Evolutionary conservation across 2,329 filamentous ascomycete genomes (phyloP), one percentile per base, ranked within the genome.

Genomic region (Beauveria sp.): DNA sequence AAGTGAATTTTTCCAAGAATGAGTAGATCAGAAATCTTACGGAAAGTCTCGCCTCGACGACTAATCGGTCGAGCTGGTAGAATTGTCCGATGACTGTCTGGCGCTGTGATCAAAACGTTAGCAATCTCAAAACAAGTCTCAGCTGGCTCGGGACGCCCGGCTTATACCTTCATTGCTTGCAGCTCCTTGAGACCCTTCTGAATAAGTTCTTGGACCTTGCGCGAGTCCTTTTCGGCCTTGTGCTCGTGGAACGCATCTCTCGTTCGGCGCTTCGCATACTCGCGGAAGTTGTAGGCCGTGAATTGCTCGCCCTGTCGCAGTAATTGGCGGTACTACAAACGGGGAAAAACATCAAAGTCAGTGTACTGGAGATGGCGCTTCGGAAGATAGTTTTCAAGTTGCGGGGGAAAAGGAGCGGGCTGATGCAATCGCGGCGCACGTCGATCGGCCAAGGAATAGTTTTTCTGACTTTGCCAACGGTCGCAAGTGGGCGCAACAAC

Each of bases 81-180:
- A 98, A 98, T 73, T 96, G 90, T 73, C 92, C 96, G 71, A 99
- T 86, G 56, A 95, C 83, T 12, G 93, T 96, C 88, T 98, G 95
- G 73, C 95, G 88, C 95, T 98, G 58, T 56, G 49, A 22, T 45
- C 51, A 50, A 24, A 1, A 63, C 7, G 58, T 67, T 60, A 66
- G 64, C 56, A n/a, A 26, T 28, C 22, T 26, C 38, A 5, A 48
- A 12, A 31, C 16, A 12, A 42, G n/a, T 22, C 1, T 5, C 22
- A 26, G 34, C 34, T 16, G 20, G n/a, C 7, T 18, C 28, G 3
- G 50, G 28, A n/a, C 16, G 9, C 14, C 34, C 12, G 46, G 28
- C 9, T 18, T 75, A 51, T 68, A 97, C 93, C 91, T 97, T 96
- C 81, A 99, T 77, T 72, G 90, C 82, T 74, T 96, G 90, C 69